phyloP scores from a whole-genome alignment of 2,329 filamentous ascomycete genomes.

The Fusarium sp. region DNA sequence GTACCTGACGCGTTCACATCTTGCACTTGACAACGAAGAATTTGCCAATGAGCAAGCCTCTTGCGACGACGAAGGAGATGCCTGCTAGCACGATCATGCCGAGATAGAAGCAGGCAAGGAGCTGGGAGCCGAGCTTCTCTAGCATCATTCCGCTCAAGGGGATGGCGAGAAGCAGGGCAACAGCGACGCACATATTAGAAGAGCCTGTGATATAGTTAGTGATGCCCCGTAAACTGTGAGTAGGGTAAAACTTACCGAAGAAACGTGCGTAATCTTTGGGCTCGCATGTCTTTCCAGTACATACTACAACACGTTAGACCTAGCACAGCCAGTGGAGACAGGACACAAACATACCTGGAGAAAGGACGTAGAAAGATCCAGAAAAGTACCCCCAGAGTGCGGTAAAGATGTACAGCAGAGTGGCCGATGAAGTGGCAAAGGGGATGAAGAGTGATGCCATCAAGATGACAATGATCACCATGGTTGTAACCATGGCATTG shows the following conservation, averaged over 20 bases:
- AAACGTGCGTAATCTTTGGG: conserved; percentile 59
- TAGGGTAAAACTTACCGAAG: conserved; percentile 36
- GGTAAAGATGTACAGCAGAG: conserved; percentile 55
- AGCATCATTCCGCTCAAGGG: conserved; percentile 59
- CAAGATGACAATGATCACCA: conserved; percentile 49
- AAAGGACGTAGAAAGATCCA: conserved; percentile 57
- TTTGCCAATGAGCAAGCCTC: conserved; percentile 18
- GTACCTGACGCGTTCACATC: neutral
- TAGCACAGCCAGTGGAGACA: neutral
- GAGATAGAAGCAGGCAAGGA: conserved; percentile 58
- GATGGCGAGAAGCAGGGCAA: conserved; percentile 57
- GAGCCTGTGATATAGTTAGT: conserved; percentile 48
- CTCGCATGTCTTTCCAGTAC: conserved; percentile 57
- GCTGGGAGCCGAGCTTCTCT: conserved; percentile 54
- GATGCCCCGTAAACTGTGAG: too few relatives aligned
- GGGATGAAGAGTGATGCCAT: conserved; percentile 57
- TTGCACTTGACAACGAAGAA: conserved; percentile 8
- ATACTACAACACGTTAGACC: conserved; percentile 44
- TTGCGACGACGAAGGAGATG: conserved; percentile 38
- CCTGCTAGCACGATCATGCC: conserved; percentile 52
- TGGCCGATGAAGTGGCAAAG: conserved; percentile 51
- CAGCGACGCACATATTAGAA: conserved; percentile 57
- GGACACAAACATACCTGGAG: conserved; percentile 31
- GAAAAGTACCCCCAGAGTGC: conserved; percentile 61
- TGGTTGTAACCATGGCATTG: conserved; percentile 44